Evolutionary conservation across 2,329 filamentous ascomycete species (phyloP).

Genomic region (Fusarium coicis): DNA sequence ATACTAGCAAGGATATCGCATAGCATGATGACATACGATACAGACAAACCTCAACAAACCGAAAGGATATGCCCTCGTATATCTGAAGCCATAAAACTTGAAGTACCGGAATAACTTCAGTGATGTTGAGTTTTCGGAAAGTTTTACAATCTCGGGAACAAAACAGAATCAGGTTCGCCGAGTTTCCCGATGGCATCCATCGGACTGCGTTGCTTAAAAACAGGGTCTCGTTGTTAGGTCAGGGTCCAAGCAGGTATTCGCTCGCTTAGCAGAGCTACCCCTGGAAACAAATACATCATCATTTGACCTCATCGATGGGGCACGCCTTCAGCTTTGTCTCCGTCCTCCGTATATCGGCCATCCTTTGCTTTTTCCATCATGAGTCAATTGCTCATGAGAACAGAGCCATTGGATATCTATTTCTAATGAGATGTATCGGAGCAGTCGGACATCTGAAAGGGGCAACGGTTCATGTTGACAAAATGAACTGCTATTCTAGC

Average conservation of each 20-base stretch:
- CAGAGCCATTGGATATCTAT: background rate
- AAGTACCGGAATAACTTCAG: background rate
- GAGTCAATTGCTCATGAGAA: slow-evolving; percentile 19
- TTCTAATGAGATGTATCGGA: background rate
- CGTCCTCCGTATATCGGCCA: background rate
- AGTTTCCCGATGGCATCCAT: slow-evolving; percentile 15
- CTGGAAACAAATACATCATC: slow-evolving; percentile 19
- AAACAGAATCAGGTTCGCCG: background rate
- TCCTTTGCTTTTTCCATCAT: background rate
- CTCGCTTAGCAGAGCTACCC: slow-evolving; percentile 29
- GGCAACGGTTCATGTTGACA: background rate
- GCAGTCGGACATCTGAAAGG: background rate
- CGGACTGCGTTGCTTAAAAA: slow-evolving; percentile 1
- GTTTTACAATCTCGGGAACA: background rate
- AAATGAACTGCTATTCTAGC: background rate
- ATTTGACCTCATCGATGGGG: slow-evolving; percentile 24
- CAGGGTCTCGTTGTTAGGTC: slow-evolving; percentile 17
- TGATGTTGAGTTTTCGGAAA: background rate
- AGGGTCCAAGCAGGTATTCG: slow-evolving; percentile 13
- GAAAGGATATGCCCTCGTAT: background rate
- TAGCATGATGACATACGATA: slow-evolving; percentile 30
- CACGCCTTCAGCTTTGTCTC: background rate
- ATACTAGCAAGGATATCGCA: background rate
- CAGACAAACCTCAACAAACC: background rate
- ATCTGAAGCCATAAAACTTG: background rate